Percentiles rank a stretch among this genome's conserved stretches.
Conservation (phyloP, 441 rosid species). For the Lepidium campestre region DNA sequence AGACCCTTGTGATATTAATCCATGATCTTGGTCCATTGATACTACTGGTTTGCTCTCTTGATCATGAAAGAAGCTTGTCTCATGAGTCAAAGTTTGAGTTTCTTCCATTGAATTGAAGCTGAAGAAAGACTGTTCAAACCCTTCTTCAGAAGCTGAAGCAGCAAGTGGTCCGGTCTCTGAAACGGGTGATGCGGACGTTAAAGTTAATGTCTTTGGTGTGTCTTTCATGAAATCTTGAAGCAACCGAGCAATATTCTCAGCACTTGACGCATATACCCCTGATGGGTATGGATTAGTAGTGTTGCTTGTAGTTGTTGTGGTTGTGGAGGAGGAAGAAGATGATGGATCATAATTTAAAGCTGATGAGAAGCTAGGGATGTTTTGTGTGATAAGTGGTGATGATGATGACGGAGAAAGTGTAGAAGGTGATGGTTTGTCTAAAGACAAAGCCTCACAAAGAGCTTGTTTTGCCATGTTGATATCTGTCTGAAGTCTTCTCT, state of each 20-base stretch:
- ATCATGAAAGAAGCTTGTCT: conserved; percentile 34
- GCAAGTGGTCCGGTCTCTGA: conserved; percentile 16
- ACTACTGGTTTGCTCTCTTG: conserved; percentile 38
- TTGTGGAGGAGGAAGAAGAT: conserved; percentile 17
- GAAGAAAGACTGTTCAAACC: conserved; percentile 36
- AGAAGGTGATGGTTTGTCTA: conserved; percentile 33
- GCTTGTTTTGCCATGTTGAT: conserved; percentile 65
- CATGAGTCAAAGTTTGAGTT: conserved; percentile 29
- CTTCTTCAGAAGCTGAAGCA: conserved; percentile 32
- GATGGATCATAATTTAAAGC: conserved; percentile 22
- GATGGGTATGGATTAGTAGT: conserved; percentile 12
- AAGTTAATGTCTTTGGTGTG: conserved; percentile 20
- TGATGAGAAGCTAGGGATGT: conserved; percentile 17
- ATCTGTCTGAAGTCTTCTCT: conserved; percentile 67
- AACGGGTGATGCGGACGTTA: conserved; percentile 14
- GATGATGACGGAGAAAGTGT: conserved; percentile 5
- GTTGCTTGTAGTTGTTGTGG: conserved; percentile 2
- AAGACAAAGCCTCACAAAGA: conserved; percentile 50
- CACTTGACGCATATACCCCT: conserved; percentile 43
- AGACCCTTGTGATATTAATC: conserved; percentile 42
- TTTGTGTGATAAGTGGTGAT: conserved; percentile 1
- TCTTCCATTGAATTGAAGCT: conserved; percentile 31
- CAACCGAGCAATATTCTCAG: conserved; percentile 57
- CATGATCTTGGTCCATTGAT: conserved; percentile 19
- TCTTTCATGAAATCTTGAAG: conserved; percentile 45